Evolutionary conservation across 1,284 basidiomycete species (phyloP), one percentile per base, ranked within the genome.

Genomic region (Papiliotrema fonsecae): DNA sequence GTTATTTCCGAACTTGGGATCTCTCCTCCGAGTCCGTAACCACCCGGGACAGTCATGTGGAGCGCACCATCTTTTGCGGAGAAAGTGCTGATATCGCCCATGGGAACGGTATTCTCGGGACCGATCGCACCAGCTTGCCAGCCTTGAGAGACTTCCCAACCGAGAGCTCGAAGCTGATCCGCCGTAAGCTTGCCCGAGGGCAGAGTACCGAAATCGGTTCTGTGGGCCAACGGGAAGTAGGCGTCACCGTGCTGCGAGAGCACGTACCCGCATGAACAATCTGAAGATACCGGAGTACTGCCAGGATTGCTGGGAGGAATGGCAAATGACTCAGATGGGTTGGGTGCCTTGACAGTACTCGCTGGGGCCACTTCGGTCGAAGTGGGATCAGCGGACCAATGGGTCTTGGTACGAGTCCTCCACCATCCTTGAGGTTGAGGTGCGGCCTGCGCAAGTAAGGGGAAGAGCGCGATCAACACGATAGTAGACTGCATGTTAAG

Each of bases 231-330:
- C 16, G 52, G 52, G 44, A 44, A 57, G 34, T 53, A 58, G 24
- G 50, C 53, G 35, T 58, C 32, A 22, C n/a, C 18, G 30, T 55
- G 35, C 9, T 30, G 32, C 24, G 49, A 30, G 31, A 57, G 43
- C 19, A 54, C 34, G 37, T 57, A 55, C 27, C 52, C 52, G 36
- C 55, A 57, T 28, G 26, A 18, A 30, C 54, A 56, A 34, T 57
- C 51, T 32, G 37, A n/a, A n/a, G n/a, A n/a, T n/a, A n/a, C n/a
- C n/a, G n/a, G n/a, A n/a, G n/a, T n/a, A n/a, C n/a, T n/a, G n/a
- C n/a, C n/a, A n/a, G n/a, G n/a, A n/a, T n/a, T n/a, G n/a, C n/a
- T n/a, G n/a, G n/a, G n/a, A n/a, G n/a, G n/a, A n/a, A n/a, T n/a
- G n/a, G n/a, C n/a, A n/a, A n/a, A n/a, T n/a, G n/a, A n/a, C n/a